Evolutionary conservation across 805 yeast genomes (phyloP).

Genomic region (Sugiyamaella valdiviana): DNA sequence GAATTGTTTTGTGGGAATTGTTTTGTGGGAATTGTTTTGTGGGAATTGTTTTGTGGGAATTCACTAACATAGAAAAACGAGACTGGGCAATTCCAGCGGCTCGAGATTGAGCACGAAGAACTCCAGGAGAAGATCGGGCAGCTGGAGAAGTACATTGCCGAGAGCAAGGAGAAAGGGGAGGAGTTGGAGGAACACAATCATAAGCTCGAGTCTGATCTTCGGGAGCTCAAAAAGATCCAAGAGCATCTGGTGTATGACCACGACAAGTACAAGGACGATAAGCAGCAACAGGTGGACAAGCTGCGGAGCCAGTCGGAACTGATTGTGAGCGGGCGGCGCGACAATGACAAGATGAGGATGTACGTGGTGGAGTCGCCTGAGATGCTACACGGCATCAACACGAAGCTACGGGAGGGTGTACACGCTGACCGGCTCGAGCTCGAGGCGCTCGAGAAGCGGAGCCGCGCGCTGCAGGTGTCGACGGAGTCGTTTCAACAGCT

Average conservation of each 20-base stretch:
- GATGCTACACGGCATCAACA: slow-evolving; percentile 46
- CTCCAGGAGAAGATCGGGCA: slow-evolving; percentile 34
- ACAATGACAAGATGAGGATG: slow-evolving; percentile 51
- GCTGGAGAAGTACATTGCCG: slow-evolving; percentile 31
- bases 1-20: background rate
- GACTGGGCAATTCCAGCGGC: slow-evolving; percentile 36
- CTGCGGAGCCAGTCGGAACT: slow-evolving; percentile 57
- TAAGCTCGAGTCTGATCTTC: slow-evolving; percentile 55
- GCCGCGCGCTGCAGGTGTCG: slow-evolving; percentile 47
- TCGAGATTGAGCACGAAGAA: slow-evolving; percentile 37
- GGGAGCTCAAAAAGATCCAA: slow-evolving; percentile 54
- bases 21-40: background rate
- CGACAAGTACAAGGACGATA: slow-evolving; percentile 55
- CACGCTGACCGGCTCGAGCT: slow-evolving; percentile 37
- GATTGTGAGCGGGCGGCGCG: slow-evolving; percentile 50
- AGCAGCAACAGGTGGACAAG: slow-evolving; percentile 49
- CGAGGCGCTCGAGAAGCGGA: slow-evolving; percentile 40
- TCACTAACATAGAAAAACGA: slow-evolving; percentile 36
- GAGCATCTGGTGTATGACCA: slow-evolving; percentile 58
- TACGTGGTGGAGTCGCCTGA: slow-evolving; percentile 59
- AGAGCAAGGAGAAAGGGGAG: slow-evolving; percentile 22
- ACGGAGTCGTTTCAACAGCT: slow-evolving; percentile 53
- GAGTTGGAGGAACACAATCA: slow-evolving; percentile 46
- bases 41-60: background rate
- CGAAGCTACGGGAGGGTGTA: slow-evolving; percentile 45